Evolutionary conservation across 139 green algal genomes (phyloP), one percentile per base, ranked within the genome.

Genomic region (Tetradesmus obliquus): DNA sequence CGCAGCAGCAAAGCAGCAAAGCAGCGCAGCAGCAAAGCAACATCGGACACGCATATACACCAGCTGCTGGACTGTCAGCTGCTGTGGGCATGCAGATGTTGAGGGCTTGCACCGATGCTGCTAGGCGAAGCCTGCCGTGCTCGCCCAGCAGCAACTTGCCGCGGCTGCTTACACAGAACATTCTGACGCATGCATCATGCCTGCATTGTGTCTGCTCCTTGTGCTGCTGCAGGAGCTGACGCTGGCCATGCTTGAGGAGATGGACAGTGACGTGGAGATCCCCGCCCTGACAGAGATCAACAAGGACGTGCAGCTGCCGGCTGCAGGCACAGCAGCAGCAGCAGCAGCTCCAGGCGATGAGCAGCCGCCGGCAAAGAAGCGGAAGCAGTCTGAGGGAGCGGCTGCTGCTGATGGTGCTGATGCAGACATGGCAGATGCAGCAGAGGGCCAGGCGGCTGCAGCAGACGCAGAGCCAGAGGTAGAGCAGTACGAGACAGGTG

Each of bases 171-270:
- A 15, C 22, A 12, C 24, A 12, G n/a, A n/a, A n/a, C n/a, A n/a
- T n/a, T n/a, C n/a, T n/a, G n/a, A n/a, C n/a, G n/a, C n/a, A n/a
- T 87, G 53, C 81, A 87, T 53, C 53, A 17, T 76, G 57, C 83
- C 83, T 3, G 8, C n/a, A 24, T 62, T 4, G 6, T 85, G 20
- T 93, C 91, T 76, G 58, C 57, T 0, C 71, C 81, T 74, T 89
- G 88, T 82, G 12, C 55, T 13, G 8, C 58, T 80, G 20, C 83
- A 60, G 57, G 32, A 62, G 24, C 62, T 92, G 17, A 89, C 83
- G 0, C 90, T 93, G 80, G 55, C 54, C 5, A 82, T 90, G 69
- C 86, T 93, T 53, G 89, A 94, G 60, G 91, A 86, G 83, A 71
- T 74, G 66, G 90, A 84, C 74, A 71, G 74, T 13, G 84, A 87